Percentiles rank a stretch among this genome's conserved stretches.
Conservation (phyloP, 164 flowering plant genomes). For the Warburgia ugandensis region DNA sequence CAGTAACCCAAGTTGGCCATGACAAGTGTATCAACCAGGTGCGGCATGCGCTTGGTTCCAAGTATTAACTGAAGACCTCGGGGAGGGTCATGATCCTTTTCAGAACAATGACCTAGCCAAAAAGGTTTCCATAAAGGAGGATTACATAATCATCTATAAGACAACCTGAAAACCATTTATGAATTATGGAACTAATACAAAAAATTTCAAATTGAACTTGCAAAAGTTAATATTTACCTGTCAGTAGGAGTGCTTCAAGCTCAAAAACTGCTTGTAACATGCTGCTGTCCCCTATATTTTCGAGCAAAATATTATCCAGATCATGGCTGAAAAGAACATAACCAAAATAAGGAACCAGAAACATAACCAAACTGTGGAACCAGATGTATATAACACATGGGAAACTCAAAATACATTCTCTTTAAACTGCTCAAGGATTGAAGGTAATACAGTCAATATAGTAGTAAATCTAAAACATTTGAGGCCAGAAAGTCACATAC, state of each 20-base stretch:
- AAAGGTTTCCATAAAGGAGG: conserved; percentile 7
- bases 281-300: conserved; percentile 80
- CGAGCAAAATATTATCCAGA: conserved; percentile 95
- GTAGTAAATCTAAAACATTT: too few species aligned
- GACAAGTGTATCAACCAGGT: conserved; percentile 93
- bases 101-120: conserved; percentile 85
- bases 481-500: too few species aligned
- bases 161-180: too few species aligned
- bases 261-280: conserved; percentile 93
- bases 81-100: conserved; percentile 95
- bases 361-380: too few species aligned
- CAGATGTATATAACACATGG: too few species aligned
- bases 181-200: too few species aligned
- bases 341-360: too few species aligned
- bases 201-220: not conserved
- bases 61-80: conserved; percentile 95
- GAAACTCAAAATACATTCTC: too few species aligned
- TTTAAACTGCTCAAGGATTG: too few species aligned
- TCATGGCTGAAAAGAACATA: conserved; percentile 58
- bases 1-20: conserved; percentile 98
- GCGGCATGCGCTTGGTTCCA: conserved; percentile 77
- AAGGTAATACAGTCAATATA: too few species aligned
- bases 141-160: too few species aligned
- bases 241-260: conserved; percentile 91
- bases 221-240: conserved; percentile 43